phyloP scores from a whole-genome alignment of 371 early-diverging fungal genomes.

The Gilbertella persicaria region DNA sequence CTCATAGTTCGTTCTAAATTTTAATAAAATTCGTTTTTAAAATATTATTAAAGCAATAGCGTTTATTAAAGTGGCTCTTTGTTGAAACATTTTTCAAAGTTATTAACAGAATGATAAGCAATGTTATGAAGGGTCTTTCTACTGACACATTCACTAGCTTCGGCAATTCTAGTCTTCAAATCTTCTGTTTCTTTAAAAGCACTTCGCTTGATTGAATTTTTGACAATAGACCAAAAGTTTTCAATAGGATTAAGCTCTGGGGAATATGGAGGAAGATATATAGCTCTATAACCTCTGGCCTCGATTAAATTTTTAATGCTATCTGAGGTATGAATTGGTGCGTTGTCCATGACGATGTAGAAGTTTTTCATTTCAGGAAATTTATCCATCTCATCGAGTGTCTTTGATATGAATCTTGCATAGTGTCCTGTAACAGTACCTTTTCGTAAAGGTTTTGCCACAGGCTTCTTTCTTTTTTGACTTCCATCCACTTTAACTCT shows the following conservation, averaged over 20 bases:
- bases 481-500: conserved; percentile 4
- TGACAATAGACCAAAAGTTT: conserved; percentile 26
- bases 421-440: conserved; percentile 16
- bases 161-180: conserved; percentile 14
- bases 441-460: not conserved
- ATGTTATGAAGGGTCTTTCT: conserved; percentile 18
- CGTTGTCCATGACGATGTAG: conserved; percentile 20
- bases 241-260: conserved; percentile 17
- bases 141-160: conserved; percentile 18
- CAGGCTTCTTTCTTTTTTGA: conserved; percentile 6
- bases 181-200: conserved; percentile 9
- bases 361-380: conserved; percentile 8
- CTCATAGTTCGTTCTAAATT: conserved; percentile 7
- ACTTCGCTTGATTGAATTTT: conserved; percentile 26
- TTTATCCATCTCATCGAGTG: conserved; percentile 10
- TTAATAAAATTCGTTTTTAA: conserved; percentile 8
- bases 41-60: too few species aligned
- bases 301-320: conserved; percentile 11
- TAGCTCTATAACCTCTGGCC: conserved; percentile 14
- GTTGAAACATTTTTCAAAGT: conserved; percentile 18
- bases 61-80: conserved; percentile 16
- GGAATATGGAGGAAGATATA: conserved; percentile 13
- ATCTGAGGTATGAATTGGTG: conserved; percentile 21
- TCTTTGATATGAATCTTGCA: conserved; percentile 6
- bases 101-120: conserved; percentile 15